phyloP scores from a whole-genome alignment of 2,329 filamentous ascomycete species.

The Alternaria arborescens region DNA sequence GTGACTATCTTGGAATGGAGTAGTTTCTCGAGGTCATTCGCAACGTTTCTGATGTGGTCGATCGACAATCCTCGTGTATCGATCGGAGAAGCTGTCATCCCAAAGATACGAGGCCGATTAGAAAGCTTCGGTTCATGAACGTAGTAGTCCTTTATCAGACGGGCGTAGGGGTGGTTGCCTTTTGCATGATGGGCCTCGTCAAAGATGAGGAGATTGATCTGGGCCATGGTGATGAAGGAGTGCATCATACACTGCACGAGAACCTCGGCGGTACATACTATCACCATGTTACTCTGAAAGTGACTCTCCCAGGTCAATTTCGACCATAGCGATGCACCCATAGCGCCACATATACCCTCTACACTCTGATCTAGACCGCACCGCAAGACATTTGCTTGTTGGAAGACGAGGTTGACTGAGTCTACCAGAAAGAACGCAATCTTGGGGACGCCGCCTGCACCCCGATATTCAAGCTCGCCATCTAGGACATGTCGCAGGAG shows the following conservation, averaged over 20 bases:
- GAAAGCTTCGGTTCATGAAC: conserved; percentile 55
- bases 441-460: conserved; percentile 65
- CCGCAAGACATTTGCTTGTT: conserved; percentile 83
- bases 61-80: conserved; percentile 68
- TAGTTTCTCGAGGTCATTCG: conserved; percentile 75
- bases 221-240: conserved; percentile 79
- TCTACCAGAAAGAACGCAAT: conserved; percentile 90
- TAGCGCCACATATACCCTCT: conserved; percentile 76
- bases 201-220: conserved; percentile 90
- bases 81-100: conserved; percentile 96
- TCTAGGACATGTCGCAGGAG: conserved; percentile 80
- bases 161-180: conserved; percentile 88
- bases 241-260: conserved; percentile 79
- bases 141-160: conserved; percentile 90
- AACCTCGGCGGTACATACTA: conserved; percentile 93
- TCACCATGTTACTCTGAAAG: conserved; percentile 74
- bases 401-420: conserved; percentile 87
- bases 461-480: conserved; percentile 76
- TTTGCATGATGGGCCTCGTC: conserved; percentile 98
- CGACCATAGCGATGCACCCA: conserved; percentile 69
- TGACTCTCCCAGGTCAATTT: conserved; percentile 67
- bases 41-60: conserved; percentile 74
- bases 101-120: conserved; percentile 79
- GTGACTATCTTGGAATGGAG: conserved; percentile 87
- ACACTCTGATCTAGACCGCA: conserved; percentile 82